A percentile compares a stretch with the other conserved stretches of the same genome.
Conservation (phyloP, 192 early-diverging fungal genomes). For the Dispira simplex region DNA sequence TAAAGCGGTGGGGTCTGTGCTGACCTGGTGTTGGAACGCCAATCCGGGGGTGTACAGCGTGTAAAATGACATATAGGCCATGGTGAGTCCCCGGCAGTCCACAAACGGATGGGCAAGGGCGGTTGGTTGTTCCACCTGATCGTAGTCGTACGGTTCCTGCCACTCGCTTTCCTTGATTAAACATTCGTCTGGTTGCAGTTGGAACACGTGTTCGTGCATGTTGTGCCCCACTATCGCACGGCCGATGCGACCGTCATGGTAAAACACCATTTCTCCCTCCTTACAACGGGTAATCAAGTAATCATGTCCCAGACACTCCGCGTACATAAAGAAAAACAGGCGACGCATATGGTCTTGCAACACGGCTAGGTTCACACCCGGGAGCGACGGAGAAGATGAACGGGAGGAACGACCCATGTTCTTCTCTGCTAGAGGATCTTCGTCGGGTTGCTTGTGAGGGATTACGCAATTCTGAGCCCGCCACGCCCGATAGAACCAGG, state of each 20-base stretch:
- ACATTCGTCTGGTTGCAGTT: not conserved
- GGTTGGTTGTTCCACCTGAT: not conserved
- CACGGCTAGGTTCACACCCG: not conserved
- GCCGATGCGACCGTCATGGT: not conserved
- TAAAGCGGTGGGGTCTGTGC: not conserved
- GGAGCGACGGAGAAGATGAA: not conserved
- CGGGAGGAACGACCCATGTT: not conserved
- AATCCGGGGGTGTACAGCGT: not conserved
- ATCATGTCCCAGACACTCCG: not conserved
- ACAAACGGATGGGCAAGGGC: not conserved
- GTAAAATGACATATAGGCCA: not conserved
- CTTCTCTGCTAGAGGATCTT: not conserved
- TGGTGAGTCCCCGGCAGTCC: not conserved
- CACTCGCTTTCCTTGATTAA: not conserved
- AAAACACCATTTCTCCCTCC: not conserved
- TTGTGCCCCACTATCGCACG: not conserved
- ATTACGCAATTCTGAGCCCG: not conserved
- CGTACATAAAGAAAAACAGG: not conserved
- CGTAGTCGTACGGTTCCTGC: not conserved
- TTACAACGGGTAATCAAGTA: not conserved
- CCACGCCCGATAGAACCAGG: constrained; percentile 6
- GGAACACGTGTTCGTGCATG: not conserved
- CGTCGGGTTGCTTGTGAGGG: not conserved
- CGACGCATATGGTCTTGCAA: not conserved
- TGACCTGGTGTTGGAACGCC: not conserved